Base-by-base conservation (phyloP, 495 filamentous ascomycete species). In the Chaetomidium leptoderma region DNA sequence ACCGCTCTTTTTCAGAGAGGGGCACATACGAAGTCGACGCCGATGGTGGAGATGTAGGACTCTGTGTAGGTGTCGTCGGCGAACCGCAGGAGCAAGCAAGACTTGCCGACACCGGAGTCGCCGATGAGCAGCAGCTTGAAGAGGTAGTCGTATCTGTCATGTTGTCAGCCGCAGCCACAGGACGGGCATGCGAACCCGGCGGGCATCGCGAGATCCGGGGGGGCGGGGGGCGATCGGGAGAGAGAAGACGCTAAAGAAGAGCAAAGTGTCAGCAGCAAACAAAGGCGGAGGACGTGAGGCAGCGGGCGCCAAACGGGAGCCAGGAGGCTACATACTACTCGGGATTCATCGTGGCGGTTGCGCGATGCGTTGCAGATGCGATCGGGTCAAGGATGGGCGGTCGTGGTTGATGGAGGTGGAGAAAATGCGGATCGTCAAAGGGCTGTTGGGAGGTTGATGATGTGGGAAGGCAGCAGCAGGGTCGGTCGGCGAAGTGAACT, bases 81-180 rank as follows among this genome's bases (percentile, higher is more conserved):
- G 66, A 98, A 98, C 74, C 93, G 91, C 65, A 98, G 81, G 58
- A 98, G 82, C 78, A 97, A 75, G 76, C 95, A 97, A 68, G 95
- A 97, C 88, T 98, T 98, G 86, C 93, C 93, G 64, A 97, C 95
- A 80, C 93, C 93, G 68, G 93, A 97, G 74, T 98, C 93, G 76
- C 93, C 93, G 83, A 98, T 98, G 78, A 98, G 90, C 72, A 98
- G 92, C 57, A 98, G 91, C 84, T 98, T 98, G 84, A 98, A 98
- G 66, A 98, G 91, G 73, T 97, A 98, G 72, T 98, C 93, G 86
- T 97, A 98, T 95, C 93, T 97, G 73, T 16, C 40, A 50, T 4
- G 30, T 33, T 17, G 55, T 62, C 53, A 64, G 59, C 32, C 46
- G 37, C 46, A 46, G 57, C 48, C 35, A 45, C 49, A 26, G 48